phyloP scores from a whole-genome alignment of 257 asterid species.

The Solanum corneliomulleri region DNA sequence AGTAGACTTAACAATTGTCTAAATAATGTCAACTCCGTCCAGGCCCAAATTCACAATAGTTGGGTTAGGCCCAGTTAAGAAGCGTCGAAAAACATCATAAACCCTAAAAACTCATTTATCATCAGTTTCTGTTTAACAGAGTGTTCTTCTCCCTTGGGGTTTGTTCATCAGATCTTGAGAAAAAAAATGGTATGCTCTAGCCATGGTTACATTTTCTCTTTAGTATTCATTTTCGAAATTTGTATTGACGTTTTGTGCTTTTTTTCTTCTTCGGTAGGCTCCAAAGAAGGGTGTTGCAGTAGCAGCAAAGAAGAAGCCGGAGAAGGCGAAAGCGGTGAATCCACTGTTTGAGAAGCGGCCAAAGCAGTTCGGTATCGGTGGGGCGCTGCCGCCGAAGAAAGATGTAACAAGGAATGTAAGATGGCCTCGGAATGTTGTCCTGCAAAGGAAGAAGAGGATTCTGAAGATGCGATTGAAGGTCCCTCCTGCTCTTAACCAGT shows the following conservation, averaged over 20 bases:
- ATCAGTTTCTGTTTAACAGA: neutral
- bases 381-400: slow-evolving; percentile 31
- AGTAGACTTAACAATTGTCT: neutral
- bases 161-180: neutral
- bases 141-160: neutral
- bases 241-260: neutral
- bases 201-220: neutral
- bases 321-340: neutral
- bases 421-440: slow-evolving; percentile 24
- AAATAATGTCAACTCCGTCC: neutral
- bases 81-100: neutral
- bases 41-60: neutral
- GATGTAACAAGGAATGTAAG: slow-evolving; percentile 25
- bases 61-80: neutral
- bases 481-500: neutral
- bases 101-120: neutral
- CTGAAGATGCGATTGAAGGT: neutral
- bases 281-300: neutral
- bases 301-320: slow-evolving; percentile 11
- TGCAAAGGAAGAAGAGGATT: slow-evolving; percentile 28
- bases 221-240: neutral
- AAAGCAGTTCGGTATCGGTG: slow-evolving; percentile 5
- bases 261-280: neutral
- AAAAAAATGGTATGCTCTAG: neutral
- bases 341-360: neutral